Evolutionary conservation across 441 rosid species (phyloP).

Genomic region (Metrosideros polymorpha): DNA sequence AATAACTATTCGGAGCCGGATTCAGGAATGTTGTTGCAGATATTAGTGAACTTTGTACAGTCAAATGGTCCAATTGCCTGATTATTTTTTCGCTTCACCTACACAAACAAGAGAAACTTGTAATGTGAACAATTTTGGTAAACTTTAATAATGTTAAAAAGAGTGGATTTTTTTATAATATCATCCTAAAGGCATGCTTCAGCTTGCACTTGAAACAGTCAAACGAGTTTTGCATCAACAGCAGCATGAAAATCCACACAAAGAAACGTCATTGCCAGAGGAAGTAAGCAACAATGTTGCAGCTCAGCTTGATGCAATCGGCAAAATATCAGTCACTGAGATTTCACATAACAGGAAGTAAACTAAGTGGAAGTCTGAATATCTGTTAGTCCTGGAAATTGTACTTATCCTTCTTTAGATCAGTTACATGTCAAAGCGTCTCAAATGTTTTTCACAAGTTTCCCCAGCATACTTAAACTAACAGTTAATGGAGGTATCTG

Average conservation of each 20-base stretch:
- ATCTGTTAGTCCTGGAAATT: neutral
- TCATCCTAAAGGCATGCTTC: neutral
- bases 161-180: neutral
- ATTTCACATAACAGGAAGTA: neutral
- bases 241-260: neutral
- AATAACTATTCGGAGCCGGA: conserved; percentile 19
- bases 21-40: conserved; percentile 21
- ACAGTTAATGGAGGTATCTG: neutral
- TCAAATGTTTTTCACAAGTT: neutral
- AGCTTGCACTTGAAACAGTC: neutral
- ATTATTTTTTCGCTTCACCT: conserved; percentile 69
- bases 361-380: neutral
- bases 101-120: conserved; percentile 7
- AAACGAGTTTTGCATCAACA: neutral
- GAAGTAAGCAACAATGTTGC: neutral
- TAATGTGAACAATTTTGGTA: neutral
- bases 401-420: neutral
- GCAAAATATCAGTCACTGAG: neutral
- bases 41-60: conserved; percentile 73
- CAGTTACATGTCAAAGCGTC: neutral
- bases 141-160: neutral
- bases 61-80: conserved; percentile 85
- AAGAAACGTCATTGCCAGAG: neutral
- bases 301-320: neutral
- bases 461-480: neutral